Evolutionary conservation across 2,329 filamentous ascomycete species (phyloP), one percentile per base, ranked within the genome.

Genomic region (Fusarium miscanthi): DNA sequence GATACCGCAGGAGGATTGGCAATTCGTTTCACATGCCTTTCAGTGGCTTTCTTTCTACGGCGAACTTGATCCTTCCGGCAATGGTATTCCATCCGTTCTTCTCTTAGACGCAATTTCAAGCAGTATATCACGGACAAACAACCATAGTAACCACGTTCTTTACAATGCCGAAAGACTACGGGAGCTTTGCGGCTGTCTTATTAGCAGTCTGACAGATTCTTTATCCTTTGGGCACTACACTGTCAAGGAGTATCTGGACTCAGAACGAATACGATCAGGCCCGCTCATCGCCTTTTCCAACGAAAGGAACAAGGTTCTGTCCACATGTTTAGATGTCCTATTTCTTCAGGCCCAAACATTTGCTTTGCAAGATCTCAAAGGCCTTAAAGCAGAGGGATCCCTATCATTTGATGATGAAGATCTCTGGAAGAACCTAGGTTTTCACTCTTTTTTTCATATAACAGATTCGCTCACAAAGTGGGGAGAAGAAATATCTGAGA

Each of bases 331-430:
- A 3, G 14, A 9, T 17, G 2, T 2, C 0, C 0, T 31, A 0
- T 31, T 48, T 3, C 21, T n/a, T 3, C 27, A 31, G 3, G 45
- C 45, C 4, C 27, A n/a, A n/a, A 17, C 2, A 12, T 11, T 0
- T 0, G 4, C 45, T 4, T 30, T 6, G 1, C 13, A 30, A 3
- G 0, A 30, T 16, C 19, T 48, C 13, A 11, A 30, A n/a, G 0
- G 11, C 2, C 4, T 8, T 1, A 1, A 2, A 16, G 13, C 13
- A 0, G 9, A 0, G 11, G 0, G 10, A 8, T 0, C 0, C 2
- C 3, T 16, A 0, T 25, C 0, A 16, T 11, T 21, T 1, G 17
- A 30, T 3, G 1, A 21, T 0, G 0, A 0, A 3, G 17, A 21
- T 4, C 1, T n/a, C 4, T 46, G 27, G 45, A 5, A 2, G 0